Conservation (phyloP, 768 basidiomycete genomes). For the Stropharia rugosoannulata region DNA sequence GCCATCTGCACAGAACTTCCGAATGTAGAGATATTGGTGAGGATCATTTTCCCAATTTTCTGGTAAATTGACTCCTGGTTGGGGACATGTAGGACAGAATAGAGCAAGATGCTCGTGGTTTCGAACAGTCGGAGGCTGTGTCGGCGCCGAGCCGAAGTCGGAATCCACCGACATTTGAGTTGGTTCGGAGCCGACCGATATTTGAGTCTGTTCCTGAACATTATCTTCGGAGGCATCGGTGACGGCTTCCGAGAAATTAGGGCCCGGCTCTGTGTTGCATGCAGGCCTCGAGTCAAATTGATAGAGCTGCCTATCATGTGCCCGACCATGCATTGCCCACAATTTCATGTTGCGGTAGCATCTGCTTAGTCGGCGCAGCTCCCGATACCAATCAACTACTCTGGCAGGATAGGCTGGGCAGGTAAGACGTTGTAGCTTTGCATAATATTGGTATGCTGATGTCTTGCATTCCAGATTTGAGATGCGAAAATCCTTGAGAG, state of each 20-base stretch:
- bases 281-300: no score
- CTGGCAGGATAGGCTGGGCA: slow-evolving; percentile 9
- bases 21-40: slow-evolving; percentile 9
- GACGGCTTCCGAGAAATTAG: no score
- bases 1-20: slow-evolving; percentile 21
- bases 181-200: no score
- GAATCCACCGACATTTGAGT: no score
- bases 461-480: slow-evolving; percentile 18
- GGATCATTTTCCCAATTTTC: slow-evolving; percentile 11
- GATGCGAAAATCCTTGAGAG: slow-evolving; percentile 14
- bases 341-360: slow-evolving; percentile 16
- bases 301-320: not conserved
- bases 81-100: slow-evolving; percentile 22
- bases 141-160: no score
- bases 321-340: slow-evolving; percentile 13
- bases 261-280: no score
- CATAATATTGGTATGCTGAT: slow-evolving; percentile 16
- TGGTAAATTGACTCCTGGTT: slow-evolving; percentile 21
- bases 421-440: slow-evolving; percentile 15
- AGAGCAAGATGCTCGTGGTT: slow-evolving; percentile 10
- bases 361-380: slow-evolving; percentile 12
- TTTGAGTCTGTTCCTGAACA: no score
- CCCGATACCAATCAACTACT: slow-evolving; percentile 15
- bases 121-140: not conserved
- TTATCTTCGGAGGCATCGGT: no score